Base-by-base conservation (phyloP, 805 yeast genomes). In the Nakazawaea holstii region DNA sequence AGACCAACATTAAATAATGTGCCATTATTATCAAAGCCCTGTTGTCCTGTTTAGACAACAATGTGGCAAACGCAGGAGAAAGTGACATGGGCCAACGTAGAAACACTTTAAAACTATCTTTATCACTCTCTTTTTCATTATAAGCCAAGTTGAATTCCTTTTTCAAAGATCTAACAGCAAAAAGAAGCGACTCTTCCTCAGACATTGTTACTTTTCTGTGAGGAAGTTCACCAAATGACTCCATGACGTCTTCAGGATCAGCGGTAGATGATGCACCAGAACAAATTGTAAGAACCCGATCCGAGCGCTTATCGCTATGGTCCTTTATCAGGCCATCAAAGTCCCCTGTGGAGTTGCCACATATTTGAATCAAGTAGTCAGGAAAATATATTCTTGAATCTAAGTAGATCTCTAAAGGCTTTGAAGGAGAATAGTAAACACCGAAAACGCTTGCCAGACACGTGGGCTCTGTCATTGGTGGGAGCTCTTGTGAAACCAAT, bases 61-160 rank as follows among this genome's bases (percentile, higher is more conserved):
- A 20, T 11, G 13, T 26, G 8, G 11, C 33, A 24, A 40, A 46
- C 5, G 28, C 28, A 4, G 9, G 30, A 4, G 14, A 8, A 15
- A 40, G 30, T 7, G n/a, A 10, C 45, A 41, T 46, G n/a, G 49
- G 49, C 49, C 49, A 46, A 1, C 41, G 14, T n/a, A 46, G 17
- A 11, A 40, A 31, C 10, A 35, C n/a, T 20, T 26, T 40, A n/a
- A 46, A 10, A 2, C 13, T 13, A 24, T 46, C 49, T 5, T 8
- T 27, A 2, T 46, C 49, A 11, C 4, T 31, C 10, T 10, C 29
- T 9, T 20, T 29, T 15, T 14, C 32, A 56, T 55, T 46, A 50
- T 60, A 45, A 40, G 53, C 50, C 36, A 64, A 53, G 48, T 53
- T 48, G 53, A 58, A 35, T 43, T 59, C 50, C 45, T 61, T 60